A percentile compares a stretch with the other conserved stretches of the same genome.
Evolutionary conservation across 2,329 filamentous ascomycete genomes (phyloP).

Genomic region (Aureobasidium sp.): DNA sequence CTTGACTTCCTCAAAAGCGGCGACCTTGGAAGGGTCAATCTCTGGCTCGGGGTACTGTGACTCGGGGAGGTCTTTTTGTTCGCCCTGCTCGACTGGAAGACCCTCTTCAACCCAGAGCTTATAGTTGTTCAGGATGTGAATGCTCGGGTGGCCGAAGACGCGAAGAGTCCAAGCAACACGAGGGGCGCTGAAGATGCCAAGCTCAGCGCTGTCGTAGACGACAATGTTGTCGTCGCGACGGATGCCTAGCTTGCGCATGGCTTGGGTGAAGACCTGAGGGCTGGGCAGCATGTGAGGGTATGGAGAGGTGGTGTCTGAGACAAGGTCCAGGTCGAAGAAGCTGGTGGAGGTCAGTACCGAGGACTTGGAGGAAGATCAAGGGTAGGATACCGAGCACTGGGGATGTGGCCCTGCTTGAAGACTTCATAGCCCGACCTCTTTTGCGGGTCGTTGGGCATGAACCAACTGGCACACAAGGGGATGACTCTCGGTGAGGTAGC

Average conservation of each 20-base stretch:
- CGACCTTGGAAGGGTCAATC: slow-evolving; percentile 56
- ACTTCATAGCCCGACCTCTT: slow-evolving; percentile 71
- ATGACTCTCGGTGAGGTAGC: slow-evolving; percentile 78
- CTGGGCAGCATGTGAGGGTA: slow-evolving; percentile 96
- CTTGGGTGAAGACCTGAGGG: slow-evolving; percentile 70
- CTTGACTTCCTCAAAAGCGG: slow-evolving; percentile 74
- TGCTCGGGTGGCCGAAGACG: slow-evolving; percentile 80
- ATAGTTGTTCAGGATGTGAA: slow-evolving; percentile 94
- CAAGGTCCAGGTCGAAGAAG: slow-evolving; percentile 92
- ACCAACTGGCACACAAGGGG: slow-evolving; percentile 90
- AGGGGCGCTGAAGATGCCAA: slow-evolving; percentile 90
- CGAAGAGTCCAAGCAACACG: slow-evolving; percentile 89
- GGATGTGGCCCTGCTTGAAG: slow-evolving; percentile 78
- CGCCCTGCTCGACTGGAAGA: slow-evolving; percentile 72
- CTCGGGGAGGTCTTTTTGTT: slow-evolving; percentile 44
- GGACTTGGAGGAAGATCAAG: too few relatives aligned
- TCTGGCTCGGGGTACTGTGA: slow-evolving; percentile 39
- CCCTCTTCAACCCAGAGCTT: slow-evolving; percentile 84
- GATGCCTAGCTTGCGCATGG: slow-evolving; percentile 86
- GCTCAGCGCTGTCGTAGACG: slow-evolving; percentile 85
- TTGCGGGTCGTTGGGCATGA: slow-evolving; percentile 77
- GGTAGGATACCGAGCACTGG: slow-evolving; percentile 55
- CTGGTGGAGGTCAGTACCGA: neutral
- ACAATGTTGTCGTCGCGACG: slow-evolving; percentile 82
- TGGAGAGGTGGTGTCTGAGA: slow-evolving; percentile 78